Base-by-base conservation (phyloP, 345 rosid genomes). In the Microcos paniculata region DNA sequence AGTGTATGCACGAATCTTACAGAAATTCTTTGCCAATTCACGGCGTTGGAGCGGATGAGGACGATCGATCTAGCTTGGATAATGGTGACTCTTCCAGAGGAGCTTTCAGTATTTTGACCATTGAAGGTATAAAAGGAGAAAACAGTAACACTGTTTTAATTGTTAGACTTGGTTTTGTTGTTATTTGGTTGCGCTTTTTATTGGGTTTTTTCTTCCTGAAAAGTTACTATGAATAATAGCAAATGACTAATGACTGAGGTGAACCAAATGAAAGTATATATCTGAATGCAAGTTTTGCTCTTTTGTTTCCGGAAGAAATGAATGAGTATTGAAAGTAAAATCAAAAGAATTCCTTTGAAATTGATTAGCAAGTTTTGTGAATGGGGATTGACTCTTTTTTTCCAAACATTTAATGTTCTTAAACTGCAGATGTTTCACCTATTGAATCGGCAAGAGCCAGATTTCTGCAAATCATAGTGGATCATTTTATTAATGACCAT, bases 401-500 rank as follows among this genome's bases (percentile, higher is more conserved):
- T 83, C 48, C 48, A 9, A 46, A 15, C 40, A 18, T 70, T 80
- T 76, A 65, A 67, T 62, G 67, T 77, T 71, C 1, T 42, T 42
- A 63, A 63, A 63, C 15, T 52, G 42, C 81, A 95, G 99, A 92
- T 83, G 85, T 92, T 79, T 87, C 92, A 0, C 97, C 99, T 23
- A 90, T 95, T 40, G 98, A 91, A 82, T 80, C 98, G 35, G 94
- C 96, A 24, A 79, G 98, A 75, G 92, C 87, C 11, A 91, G 96
- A 49, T 90, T 95, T 84, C 82, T 95, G 79, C 90, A 90, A 28
- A 84, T 95, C 61, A 83, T 93, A 18, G 87, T 93, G 79, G 94
- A 95, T 80, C 77, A 85, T 78, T 95, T 95, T 80, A 93, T 95
- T 38, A 65, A 11, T 62, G 86, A 86, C 38, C 97, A 95, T 62